These are phyloP conservation scores for Colletotrichum ledebouriae DNA, from an alignment of 2,329 filamentous ascomycete genomes.

Conservation along the genomic window DNA sequence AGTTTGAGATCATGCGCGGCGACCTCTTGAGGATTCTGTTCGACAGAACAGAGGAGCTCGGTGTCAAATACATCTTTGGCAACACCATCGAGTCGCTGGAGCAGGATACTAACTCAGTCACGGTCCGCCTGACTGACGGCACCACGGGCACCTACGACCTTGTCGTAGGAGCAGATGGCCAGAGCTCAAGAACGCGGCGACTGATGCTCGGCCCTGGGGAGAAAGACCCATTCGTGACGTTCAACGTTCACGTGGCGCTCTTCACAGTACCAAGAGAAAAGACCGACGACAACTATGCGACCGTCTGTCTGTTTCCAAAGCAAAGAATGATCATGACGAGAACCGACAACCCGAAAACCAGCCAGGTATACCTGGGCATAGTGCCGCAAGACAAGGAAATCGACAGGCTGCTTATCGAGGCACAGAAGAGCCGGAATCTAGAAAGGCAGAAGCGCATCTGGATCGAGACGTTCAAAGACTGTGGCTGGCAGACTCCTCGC, in stretches of 20 bases:
- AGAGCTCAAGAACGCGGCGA: conserved; percentile 62
- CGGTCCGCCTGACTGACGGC: conserved; percentile 59
- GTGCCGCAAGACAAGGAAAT: conserved; percentile 24
- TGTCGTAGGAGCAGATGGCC: conserved; percentile 68
- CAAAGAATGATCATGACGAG: conserved; percentile 27
- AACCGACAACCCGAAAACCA: conserved; percentile 38
- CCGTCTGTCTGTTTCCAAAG: conserved; percentile 21
- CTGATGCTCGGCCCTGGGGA: conserved; percentile 52
- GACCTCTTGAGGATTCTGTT: conserved; percentile 66
- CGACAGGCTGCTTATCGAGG: conserved; percentile 12
- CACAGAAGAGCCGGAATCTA: conserved; percentile 28
- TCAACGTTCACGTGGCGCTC: conserved; percentile 49
- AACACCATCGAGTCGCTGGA: conserved; percentile 46
- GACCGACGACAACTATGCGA: conserved; percentile 41
- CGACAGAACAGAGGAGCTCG: conserved; percentile 51
- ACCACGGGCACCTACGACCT: conserved; percentile 61
- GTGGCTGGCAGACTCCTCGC: conserved; percentile 60
- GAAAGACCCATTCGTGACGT: conserved; percentile 45
- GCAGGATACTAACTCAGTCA: conserved; percentile 51
- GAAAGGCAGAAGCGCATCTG: conserved; percentile 49
- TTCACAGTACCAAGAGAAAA: conserved; percentile 50
- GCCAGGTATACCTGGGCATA: conserved; percentile 36
- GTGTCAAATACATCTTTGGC: conserved; percentile 48
- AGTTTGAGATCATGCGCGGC: conserved; percentile 72
- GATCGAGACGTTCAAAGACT: conserved; percentile 47